phyloP scores from a whole-genome alignment of 148 eudicot genomes.

The Fagopyrum esculentum region DNA sequence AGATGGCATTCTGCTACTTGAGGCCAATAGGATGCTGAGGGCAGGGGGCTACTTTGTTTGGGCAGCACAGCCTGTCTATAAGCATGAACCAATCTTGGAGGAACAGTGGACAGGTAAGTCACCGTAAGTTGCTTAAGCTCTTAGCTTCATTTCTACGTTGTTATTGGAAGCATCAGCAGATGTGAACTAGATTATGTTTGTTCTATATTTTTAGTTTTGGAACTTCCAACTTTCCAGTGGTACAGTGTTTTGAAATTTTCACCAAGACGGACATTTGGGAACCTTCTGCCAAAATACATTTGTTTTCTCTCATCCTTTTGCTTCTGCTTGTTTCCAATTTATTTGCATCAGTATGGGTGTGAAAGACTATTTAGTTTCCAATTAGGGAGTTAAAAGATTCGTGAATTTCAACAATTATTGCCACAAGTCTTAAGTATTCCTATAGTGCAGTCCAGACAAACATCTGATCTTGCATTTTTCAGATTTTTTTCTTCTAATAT shows the following conservation, averaged over 20 bases:
- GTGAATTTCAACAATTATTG: background rate
- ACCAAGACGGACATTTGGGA: background rate
- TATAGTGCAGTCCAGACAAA: background rate
- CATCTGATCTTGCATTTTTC: background rate
- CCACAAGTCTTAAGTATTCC: background rate
- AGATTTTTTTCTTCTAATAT: background rate
- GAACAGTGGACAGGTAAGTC: constrained; percentile 87
- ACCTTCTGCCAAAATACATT: background rate
- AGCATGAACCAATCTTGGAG: constrained; percentile 79
- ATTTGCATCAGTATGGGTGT: background rate
- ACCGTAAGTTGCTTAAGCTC: background rate
- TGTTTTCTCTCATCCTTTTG: background rate
- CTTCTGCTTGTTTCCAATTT: background rate
- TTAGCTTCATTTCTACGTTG: background rate
- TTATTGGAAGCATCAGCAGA: background rate
- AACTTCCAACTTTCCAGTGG: background rate
- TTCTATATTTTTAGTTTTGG: background rate
- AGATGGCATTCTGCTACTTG: constrained; percentile 95
- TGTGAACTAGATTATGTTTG: background rate
- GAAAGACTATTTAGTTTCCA: background rate
- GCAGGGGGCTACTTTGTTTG: constrained; percentile 97
- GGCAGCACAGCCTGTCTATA: constrained; percentile 99
- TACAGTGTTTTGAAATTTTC: background rate
- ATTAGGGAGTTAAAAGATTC: background rate
- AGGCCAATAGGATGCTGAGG: constrained; percentile 87